phyloP scores from a whole-genome alignment of 371 early-diverging fungal species.

The Zopfochytrium polystomum region DNA sequence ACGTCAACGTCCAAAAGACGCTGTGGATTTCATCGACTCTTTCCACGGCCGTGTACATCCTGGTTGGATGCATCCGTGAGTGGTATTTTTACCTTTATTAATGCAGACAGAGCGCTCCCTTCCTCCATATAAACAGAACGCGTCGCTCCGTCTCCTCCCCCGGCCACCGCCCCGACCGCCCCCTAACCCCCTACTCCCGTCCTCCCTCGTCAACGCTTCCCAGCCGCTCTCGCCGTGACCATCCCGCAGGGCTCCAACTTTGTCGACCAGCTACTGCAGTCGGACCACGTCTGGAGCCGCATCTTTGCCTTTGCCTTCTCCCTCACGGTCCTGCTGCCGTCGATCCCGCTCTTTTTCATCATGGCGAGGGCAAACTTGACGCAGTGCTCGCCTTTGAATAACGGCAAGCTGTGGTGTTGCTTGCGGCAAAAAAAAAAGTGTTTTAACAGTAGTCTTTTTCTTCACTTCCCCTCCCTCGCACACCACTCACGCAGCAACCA shows the following conservation, averaged over 20 bases:
- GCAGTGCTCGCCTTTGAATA: conserved; percentile 47
- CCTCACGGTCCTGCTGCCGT: conserved; percentile 66
- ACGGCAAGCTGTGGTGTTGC: conserved; percentile 14
- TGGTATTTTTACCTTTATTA: conserved; percentile 6
- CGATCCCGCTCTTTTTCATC: conserved; percentile 73
- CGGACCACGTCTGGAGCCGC: conserved; percentile 39
- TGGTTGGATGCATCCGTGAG: conserved; percentile 44
- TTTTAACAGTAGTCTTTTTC: too few species aligned
- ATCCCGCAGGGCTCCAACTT: conserved; percentile 14
- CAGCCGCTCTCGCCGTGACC: conserved; percentile 43
- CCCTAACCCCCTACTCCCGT: too few species aligned
- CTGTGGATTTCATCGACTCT: conserved; percentile 42
- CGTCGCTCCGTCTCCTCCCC: too few species aligned
- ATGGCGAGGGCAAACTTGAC: conserved; percentile 68
- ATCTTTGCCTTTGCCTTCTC: conserved; percentile 68
- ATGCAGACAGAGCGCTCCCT: neutral
- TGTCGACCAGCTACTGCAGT: conserved; percentile 25
- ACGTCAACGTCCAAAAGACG: conserved; percentile 45
- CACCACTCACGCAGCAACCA: conserved; percentile 29
- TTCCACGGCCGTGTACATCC: conserved; percentile 35
- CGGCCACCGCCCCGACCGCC: too few species aligned
- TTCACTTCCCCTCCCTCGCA: neutral
- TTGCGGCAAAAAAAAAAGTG: neutral
- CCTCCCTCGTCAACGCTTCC: too few species aligned
- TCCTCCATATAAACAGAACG: too few species aligned